Evolutionary conservation across 1,284 basidiomycete species (phyloP).

Genomic region (Austroboletus niveus): DNA sequence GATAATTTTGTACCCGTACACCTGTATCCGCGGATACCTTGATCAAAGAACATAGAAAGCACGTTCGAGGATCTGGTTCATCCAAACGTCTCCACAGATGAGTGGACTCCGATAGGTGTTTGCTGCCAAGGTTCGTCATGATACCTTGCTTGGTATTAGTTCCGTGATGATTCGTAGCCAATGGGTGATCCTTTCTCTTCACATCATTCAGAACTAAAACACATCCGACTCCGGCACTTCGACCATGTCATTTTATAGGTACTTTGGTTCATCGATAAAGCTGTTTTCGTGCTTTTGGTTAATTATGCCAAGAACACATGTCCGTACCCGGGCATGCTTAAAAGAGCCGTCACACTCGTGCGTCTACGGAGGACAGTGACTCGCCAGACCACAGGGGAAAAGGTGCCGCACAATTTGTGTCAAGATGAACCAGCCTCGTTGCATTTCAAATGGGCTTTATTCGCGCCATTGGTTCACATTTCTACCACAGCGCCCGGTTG

Average conservation of each 20-base stretch:
- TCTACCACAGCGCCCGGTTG: slow-evolving; percentile 1
- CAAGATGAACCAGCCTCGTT: slow-evolving; percentile 16
- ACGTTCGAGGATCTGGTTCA: slow-evolving; percentile 8
- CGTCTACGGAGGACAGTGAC: slow-evolving; percentile 3
- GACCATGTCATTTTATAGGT: slow-evolving; percentile 8
- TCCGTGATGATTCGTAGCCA: slow-evolving; percentile 11
- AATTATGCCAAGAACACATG: background rate
- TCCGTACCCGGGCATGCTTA: slow-evolving; percentile 1
- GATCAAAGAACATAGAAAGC: slow-evolving; percentile 22
- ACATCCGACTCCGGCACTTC: slow-evolving; percentile 8
- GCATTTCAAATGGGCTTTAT: slow-evolving; percentile 4
- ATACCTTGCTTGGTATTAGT: slow-evolving; percentile 1
- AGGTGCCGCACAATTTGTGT: slow-evolving; percentile 6
- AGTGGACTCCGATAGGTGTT: slow-evolving; percentile 2
- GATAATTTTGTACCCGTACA: slow-evolving; percentile 32
- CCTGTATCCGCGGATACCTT: slow-evolving; percentile 35
- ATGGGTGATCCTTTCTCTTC: slow-evolving; percentile 11
- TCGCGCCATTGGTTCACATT: background rate
- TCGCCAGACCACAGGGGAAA: slow-evolving; percentile 6
- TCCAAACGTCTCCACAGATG: slow-evolving; percentile 2
- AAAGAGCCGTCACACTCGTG: background rate
- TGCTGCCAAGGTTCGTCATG: slow-evolving; percentile 21
- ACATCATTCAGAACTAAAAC: slow-evolving; percentile 1
- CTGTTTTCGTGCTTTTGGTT: slow-evolving; percentile 12
- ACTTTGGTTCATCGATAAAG: slow-evolving; percentile 22